Evolutionary conservation across 2,329 filamentous ascomycete species (phyloP).

Genomic region (Emergomyces orientalis): DNA sequence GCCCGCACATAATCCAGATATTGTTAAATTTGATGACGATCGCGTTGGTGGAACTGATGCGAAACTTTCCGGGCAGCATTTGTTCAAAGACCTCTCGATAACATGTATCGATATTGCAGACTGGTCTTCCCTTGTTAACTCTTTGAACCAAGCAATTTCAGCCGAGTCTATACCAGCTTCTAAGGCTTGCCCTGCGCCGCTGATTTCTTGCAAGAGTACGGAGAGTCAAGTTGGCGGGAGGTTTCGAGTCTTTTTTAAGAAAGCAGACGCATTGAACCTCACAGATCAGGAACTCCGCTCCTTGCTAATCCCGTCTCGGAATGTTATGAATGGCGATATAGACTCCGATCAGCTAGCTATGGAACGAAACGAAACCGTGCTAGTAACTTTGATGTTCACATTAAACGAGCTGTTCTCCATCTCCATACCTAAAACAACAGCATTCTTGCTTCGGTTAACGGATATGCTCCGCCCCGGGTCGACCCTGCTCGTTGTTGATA

Average conservation of each 20-base stretch:
- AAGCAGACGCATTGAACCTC: conserved; percentile 43
- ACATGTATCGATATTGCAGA: conserved; percentile 72
- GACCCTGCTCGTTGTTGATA: conserved; percentile 78
- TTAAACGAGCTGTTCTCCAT: conserved; percentile 87
- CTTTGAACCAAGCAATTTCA: conserved; percentile 49
- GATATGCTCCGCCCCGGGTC: conserved; percentile 49
- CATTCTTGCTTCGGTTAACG: conserved; percentile 63
- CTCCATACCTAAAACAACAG: conserved; percentile 64
- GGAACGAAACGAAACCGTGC: conserved; percentile 26
- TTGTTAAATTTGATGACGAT: not conserved
- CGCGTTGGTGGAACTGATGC: not conserved
- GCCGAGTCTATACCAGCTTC: conserved; percentile 24
- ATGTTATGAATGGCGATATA: not conserved
- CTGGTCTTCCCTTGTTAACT: conserved; percentile 57
- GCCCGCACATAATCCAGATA: not conserved
- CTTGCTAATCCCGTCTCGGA: conserved; percentile 17
- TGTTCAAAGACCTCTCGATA: conserved; percentile 34
- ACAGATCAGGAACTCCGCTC: conserved; percentile 32
- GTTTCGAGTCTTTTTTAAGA: conserved; percentile 36
- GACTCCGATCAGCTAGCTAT: not conserved
- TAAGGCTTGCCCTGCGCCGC: conserved; percentile 24
- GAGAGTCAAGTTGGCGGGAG: not conserved
- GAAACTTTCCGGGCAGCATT: conserved; percentile 1
- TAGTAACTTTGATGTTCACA: conserved; percentile 85
- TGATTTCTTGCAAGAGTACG: conserved; percentile 14